Evolutionary conservation across 2,329 filamentous ascomycete species (phyloP), one percentile per base, ranked within the genome.

Genomic region (Septoria petroselini): DNA sequence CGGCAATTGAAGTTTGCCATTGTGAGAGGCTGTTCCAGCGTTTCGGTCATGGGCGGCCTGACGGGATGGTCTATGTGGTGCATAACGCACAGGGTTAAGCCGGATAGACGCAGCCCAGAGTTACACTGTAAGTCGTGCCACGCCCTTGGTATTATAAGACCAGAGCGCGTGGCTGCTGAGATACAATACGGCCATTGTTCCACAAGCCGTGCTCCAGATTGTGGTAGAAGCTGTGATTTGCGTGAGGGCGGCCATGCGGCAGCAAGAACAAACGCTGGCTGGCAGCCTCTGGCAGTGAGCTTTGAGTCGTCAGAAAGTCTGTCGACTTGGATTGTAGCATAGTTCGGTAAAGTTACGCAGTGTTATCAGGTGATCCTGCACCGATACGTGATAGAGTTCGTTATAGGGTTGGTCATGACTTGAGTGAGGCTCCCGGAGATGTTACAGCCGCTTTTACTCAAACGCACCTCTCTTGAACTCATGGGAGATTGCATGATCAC

Each of bases 1-100:
- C 30, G 48, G 41, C 34, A 40, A 27, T 50, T 18, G 27, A 25
- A 48, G 38, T 34, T 39, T 47, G 23, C 17, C 8, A 9, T 15
- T n/a, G 34, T 30, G 31, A 39, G 30, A 41, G 50, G 44, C 40
- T 29, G 27, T 34, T 48, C 50, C 25, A 30, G 47, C 29, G 19
- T 37, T 47, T 19, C 30, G 23, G 43, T 34, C 17, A 21, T 35
- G 15, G 34, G 14, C 5, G 34, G 12, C 15, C 34, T 15, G 43
- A 40, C 21, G 25, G 15, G 21, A 21, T 40, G 11, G n/a, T 47
- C 25, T 31, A 23, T n/a, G 9, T n/a, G 15, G 18, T 39, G 33
- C 35, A 30, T 14, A 23, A 14, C 15, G n/a, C 19, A 31, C 25
- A 45, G 42, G 42, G 42, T 29, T 45, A 17, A 43, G 4, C 41